A percentile compares a stretch with the other conserved stretches of the same genome.
These are phyloP conservation scores for Silene conica DNA, from an alignment of 148 eudicot species.

Conservation along the genomic window DNA sequence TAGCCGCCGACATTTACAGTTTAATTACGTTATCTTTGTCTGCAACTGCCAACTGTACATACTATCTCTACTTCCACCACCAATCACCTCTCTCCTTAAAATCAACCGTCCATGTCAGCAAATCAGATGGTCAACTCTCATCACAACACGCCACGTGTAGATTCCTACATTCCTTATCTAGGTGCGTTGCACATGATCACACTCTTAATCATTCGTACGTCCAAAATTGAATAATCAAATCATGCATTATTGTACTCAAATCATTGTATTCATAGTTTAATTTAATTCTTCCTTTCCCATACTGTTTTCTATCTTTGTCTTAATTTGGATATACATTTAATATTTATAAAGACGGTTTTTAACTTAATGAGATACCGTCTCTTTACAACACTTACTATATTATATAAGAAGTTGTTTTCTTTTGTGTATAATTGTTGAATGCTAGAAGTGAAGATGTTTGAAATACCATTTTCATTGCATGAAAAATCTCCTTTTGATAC, in stretches of 20 bases:
- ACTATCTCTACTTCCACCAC: background rate
- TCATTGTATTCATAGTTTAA: background rate
- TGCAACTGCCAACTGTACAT: background rate
- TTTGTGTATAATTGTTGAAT: no score
- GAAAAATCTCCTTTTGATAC: conserved; percentile 34
- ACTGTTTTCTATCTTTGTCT: no score
- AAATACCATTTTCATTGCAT: conserved; percentile 15
- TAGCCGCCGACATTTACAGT: background rate
- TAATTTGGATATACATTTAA: no score
- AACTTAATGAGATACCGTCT: no score
- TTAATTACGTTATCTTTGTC: background rate
- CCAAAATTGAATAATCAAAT: background rate
- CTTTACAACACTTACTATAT: no score
- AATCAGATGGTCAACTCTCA: no score
- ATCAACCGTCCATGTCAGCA: background rate
- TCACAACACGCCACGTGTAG: no score
- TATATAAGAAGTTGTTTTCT: no score
- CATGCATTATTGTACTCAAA: no score
- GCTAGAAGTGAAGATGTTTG: conserved; percentile 20
- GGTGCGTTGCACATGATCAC: no score
- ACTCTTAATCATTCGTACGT: background rate
- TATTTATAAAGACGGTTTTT: no score
- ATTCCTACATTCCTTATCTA: no score
- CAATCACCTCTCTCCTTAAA: background rate
- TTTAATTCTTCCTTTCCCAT: background rate